Base-by-base conservation (phyloP, 1,284 basidiomycete genomes). In the Stygiomarasmius scandens region DNA sequence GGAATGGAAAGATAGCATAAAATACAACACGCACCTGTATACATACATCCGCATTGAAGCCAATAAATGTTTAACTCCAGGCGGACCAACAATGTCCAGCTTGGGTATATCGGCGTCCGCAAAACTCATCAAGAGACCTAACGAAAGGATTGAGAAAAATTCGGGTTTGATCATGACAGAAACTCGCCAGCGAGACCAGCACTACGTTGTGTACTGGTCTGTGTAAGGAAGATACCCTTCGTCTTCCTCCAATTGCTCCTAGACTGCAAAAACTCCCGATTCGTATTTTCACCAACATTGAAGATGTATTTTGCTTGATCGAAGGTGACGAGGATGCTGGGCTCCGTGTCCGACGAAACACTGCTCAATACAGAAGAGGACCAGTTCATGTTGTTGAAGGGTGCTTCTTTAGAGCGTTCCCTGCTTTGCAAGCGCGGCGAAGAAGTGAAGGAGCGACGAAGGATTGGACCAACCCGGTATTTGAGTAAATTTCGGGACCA, bases 271-370 rank as follows among this genome's bases (percentile, higher is more conserved):
- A 90, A 89, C 0, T 87, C 74, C 32, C 95, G 77, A 51, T 87
- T 87, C 0, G 89, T 88, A 55, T 90, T 92, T 69, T 96, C 94
- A 4, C 91, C 87, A 2, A 80, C 86, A 71, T 96, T 95, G 78
- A 96, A 93, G 52, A 95, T 78, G 65, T 95, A 96, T 66, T 92
- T 89, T 6, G 81, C 86, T 49, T 84, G 80, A 65, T 92, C 89
- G 67, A 94, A 93, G 4, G 83, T 78, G 58, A 95, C 74, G 59
- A 90, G 74, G 25, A 96, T 74, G 2, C 87, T 81, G 0, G 93
- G 86, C 63, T 94, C 90, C 1, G 92, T 89, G 70, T 95, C 92
- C 14, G 89, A 84, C 1, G 91, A 82, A 19, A 77, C 65, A 0
- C 81, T 71, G 36, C 79, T 82, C 51, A 87, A 70, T 25, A 86